Evolutionary conservation across 2,329 filamentous ascomycete species (phyloP), one percentile per base, ranked within the genome.

Genomic region (Exserohilum rostratum): DNA sequence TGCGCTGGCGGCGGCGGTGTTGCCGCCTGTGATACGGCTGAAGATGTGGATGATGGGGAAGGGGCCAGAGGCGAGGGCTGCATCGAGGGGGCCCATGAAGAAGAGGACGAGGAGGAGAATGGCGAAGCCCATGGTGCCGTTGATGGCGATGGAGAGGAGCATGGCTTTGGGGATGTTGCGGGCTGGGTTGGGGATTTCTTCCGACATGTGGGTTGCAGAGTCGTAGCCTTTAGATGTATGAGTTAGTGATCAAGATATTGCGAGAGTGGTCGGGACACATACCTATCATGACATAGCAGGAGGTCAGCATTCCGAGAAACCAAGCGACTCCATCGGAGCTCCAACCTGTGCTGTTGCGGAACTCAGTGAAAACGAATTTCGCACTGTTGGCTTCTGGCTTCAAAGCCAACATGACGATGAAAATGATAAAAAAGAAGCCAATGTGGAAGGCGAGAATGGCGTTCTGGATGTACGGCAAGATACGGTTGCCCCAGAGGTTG

Each of bases 361-460:
- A 82, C 1, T 72, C 52, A 3, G 75, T 72, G 53, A 81, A 80
- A 0, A 80, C 79, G 1, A 76, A 72, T 15, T 69, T 52, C 0
- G 74, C 70, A 0, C 76, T 63, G 4, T 66, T 65, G 7, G 70
- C 70, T 13, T 70, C 70, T 1, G 77, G 75, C 1, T 77, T 74
- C 60, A 78, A 68, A 4, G 76, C 72, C 53, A 75, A 74, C 2
- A 82, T 64, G 3, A 77, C 70, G 10, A 81, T 76, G 10, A 83
- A 61, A 46, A 82, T 76, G 2, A 75, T 78, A 43, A 82, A 75
- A 57, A 82, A 79, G 3, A 80, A 79, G 7, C 76, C 55, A 15
- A 82, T 66, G 50, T 83, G 80, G 1, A 83, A 54, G 10, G 78
- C 65, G 5, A 82, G 67, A 15, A 11, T 73, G 62, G 49, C 33